Conservation (phyloP, 371 early-diverging fungal species). For the Mycotypha africana region DNA sequence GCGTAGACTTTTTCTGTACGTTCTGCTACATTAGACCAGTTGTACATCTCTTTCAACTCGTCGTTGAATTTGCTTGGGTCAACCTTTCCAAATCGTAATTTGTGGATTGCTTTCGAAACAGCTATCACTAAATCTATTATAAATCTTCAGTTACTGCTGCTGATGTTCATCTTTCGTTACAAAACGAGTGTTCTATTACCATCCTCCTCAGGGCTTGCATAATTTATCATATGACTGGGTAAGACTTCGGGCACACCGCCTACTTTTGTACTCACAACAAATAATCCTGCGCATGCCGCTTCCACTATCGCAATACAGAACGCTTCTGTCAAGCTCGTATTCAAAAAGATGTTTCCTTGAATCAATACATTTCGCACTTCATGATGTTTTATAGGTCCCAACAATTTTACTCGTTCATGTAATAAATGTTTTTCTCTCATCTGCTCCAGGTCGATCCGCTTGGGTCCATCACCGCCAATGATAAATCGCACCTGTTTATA, state of each 20-base stretch:
- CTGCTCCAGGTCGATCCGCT: constrained; percentile 94
- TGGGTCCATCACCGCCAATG: constrained; percentile 98
- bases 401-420: constrained; percentile 89
- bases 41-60: constrained; percentile 89
- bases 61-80: constrained; percentile 75
- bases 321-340: constrained; percentile 98
- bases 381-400: constrained; percentile 87
- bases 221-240: constrained; percentile 92
- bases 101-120: constrained; percentile 69
- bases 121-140: constrained; percentile 67
- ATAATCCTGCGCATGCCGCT: constrained; percentile 96
- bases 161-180: not conserved
- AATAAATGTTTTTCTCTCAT: constrained; percentile 93
- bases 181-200: constrained; percentile 38
- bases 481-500: constrained; percentile 84
- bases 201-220: constrained; percentile 89
- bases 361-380: constrained; percentile 87
- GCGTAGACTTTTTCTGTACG: constrained; percentile 87
- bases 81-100: constrained; percentile 60
- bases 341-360: constrained; percentile 97
- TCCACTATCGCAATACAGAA: constrained; percentile 99
- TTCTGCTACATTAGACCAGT: constrained; percentile 93
- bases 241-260: constrained; percentile 99
- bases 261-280: constrained; percentile 97
- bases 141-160: not conserved